Base-by-base conservation (phyloP, 768 basidiomycete genomes). In the Suillus weaverae region DNA sequence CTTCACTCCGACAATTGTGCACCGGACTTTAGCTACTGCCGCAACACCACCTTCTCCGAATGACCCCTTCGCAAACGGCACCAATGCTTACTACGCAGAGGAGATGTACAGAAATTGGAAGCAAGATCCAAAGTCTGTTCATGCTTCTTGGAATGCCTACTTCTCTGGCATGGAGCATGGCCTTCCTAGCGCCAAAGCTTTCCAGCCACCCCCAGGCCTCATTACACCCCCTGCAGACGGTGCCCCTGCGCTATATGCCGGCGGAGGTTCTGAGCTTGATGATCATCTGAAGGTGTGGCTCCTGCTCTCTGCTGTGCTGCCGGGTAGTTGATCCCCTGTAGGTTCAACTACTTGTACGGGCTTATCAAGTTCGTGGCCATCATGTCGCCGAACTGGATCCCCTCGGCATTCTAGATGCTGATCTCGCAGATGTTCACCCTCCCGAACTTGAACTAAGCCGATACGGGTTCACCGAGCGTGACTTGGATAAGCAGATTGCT, bases 351-450 rank as follows among this genome's bases (percentile, higher is more conserved):
- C 89, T 99, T 63, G 95, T 98, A 61, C 91, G 97, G 63, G 97
- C 97, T 4, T 99, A 97, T 79, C 97, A 99, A 88, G 97, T 99
- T 20, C 92, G 97, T 65, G 97, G 97, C 18, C 97, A 99, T 72
- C 95, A 98, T 71, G 84, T 95, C 64, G 97, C 97, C 41, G 92
- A 97, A 68, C 84, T 99, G 61, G 97, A 99, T 75, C 97, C 97
- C 38, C 86, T 99, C 20, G 95, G 95, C 18, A 95, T 99, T 71
- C 84, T 92, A 60, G 90, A 95, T 70, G 85, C 94, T 44, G 97
- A 99, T 76, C 86, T 98, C 50, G 89, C 86, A 39, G 84, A 89
- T 62, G 79, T 86, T 16, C 81, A 84, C 9, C 96, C 96, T 2
- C 89, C 94, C 1, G 97, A 99, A 75, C 88, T 99, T 14, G 93